phyloP scores from a whole-genome alignment of 2,329 filamentous ascomycete genomes.

The Blastomyces parvus region DNA sequence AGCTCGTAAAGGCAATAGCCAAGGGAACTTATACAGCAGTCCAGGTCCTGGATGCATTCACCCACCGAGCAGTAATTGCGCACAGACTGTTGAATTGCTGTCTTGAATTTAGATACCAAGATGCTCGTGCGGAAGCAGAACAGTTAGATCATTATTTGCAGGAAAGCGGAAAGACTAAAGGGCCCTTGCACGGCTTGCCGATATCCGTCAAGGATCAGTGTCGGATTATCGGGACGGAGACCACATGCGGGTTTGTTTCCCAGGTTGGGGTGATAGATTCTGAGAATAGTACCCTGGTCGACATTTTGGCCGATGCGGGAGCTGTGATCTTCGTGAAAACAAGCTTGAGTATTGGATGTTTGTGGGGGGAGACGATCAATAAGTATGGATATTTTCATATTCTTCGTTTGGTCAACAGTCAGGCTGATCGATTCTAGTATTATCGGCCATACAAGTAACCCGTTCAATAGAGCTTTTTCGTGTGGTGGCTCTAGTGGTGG shows the following conservation, averaged over 20 bases:
- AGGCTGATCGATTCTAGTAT: not conserved
- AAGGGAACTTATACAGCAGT: conserved; percentile 3
- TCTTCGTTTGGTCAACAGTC: not conserved
- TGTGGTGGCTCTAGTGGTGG: conserved; percentile 58
- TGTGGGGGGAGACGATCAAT: conserved; percentile 4
- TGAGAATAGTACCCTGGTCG: not conserved
- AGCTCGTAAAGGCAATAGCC: not conserved
- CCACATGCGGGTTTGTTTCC: conserved; percentile 4
- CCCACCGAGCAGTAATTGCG: conserved; percentile 20
- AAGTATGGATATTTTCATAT: not conserved
- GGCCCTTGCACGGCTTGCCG: conserved; percentile 20
- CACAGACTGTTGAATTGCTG: conserved; percentile 21
- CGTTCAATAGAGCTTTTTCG: conserved; percentile 53
- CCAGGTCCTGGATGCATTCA: conserved; percentile 15
- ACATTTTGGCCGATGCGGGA: not conserved
- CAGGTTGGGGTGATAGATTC: not conserved
- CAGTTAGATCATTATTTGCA: conserved; percentile 16
- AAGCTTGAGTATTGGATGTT: conserved; percentile 5
- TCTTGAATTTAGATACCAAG: conserved; percentile 4
- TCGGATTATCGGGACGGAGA: conserved; percentile 5
- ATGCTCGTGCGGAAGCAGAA: conserved; percentile 11
- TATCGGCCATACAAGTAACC: conserved; percentile 44
- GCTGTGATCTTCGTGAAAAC: conserved; percentile 35
- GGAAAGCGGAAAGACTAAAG: conserved; percentile 14
- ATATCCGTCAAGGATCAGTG: conserved; percentile 20